These are phyloP conservation scores for Ustilago shanxiensis DNA, from an alignment of 1,284 basidiomycete species.

Conservation along the genomic window DNA sequence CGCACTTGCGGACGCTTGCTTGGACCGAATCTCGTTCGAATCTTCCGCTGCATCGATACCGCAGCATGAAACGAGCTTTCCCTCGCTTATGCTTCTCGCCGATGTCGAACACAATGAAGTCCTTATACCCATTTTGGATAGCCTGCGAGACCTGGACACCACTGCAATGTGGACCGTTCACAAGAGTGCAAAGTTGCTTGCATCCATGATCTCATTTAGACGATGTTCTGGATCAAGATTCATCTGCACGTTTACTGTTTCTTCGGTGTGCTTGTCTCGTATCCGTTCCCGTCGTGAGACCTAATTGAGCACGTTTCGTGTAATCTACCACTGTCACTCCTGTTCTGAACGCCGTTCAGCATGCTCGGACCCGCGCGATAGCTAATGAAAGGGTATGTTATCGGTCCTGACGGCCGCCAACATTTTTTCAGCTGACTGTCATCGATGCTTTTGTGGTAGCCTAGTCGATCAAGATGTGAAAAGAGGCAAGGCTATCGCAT, in stretches of 20 bases:
- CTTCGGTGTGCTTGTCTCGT: background rate
- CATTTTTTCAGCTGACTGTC: background rate
- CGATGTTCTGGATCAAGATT: background rate
- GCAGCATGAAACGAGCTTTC: background rate
- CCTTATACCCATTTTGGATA: no score
- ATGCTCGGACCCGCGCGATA: no score
- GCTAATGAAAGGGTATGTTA: no score
- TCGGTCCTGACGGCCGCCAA: background rate
- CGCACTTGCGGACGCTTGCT: background rate
- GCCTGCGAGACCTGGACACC: background rate
- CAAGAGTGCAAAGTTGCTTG: no score
- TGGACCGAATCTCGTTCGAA: background rate
- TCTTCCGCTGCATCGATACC: background rate
- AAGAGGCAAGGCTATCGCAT: no score
- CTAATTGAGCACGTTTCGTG: conserved; percentile 4
- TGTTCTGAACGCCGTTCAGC: no score
- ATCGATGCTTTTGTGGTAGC: background rate
- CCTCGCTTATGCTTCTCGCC: background rate
- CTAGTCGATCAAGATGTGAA: no score
- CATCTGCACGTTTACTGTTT: no score
- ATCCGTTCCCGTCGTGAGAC: conserved; percentile 1
- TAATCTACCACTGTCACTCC: background rate
- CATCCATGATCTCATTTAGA: background rate
- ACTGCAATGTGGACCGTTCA: no score
- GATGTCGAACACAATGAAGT: background rate